A percentile compares a stretch with the other conserved stretches of the same genome.
These are phyloP conservation scores for Isatis lusitanica DNA, from an alignment of 441 rosid genomes.

Conservation along the genomic window DNA sequence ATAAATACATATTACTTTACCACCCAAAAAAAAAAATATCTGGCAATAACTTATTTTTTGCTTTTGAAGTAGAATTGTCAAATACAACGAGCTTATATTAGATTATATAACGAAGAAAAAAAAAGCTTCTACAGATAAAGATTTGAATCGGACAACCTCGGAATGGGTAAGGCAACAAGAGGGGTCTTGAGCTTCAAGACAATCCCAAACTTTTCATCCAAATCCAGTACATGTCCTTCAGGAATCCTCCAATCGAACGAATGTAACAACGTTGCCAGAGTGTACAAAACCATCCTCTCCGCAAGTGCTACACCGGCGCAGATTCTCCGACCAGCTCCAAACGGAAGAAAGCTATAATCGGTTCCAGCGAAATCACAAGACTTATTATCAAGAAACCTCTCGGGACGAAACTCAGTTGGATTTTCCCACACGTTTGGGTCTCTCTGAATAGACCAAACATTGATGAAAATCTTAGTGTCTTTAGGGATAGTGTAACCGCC, in stretches of 20 bases:
- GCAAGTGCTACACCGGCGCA: slow-evolving; percentile 55
- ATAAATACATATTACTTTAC: too few species aligned
- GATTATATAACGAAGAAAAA: neutral
- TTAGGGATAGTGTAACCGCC: slow-evolving; percentile 46
- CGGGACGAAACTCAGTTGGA: slow-evolving; percentile 45
- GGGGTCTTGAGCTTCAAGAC: slow-evolving; percentile 63
- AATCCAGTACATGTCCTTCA: slow-evolving; percentile 30
- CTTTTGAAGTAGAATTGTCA: too few species aligned
- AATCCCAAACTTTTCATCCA: slow-evolving; percentile 68
- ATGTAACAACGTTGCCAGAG: slow-evolving; percentile 47
- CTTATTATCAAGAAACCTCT: slow-evolving; percentile 40
- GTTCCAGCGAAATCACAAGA: slow-evolving; percentile 46
- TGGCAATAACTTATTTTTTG: neutral
- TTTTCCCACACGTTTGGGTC: slow-evolving; percentile 52
- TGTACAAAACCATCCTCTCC: slow-evolving; percentile 55
- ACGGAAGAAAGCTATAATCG: slow-evolving; percentile 46
- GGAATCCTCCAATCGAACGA: slow-evolving; percentile 55
- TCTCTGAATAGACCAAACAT: slow-evolving; percentile 53
- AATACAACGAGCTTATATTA: too few species aligned
- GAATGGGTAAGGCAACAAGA: slow-evolving; percentile 50
- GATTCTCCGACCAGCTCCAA: slow-evolving; percentile 56
- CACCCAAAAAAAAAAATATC: too few species aligned
- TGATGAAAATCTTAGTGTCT: slow-evolving; percentile 43
- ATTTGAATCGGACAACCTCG: slow-evolving; percentile 44
- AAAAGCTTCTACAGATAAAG: slow-evolving; percentile 6